phyloP scores from a whole-genome alignment of 768 basidiomycete species.

The Calvatia gigantea region DNA sequence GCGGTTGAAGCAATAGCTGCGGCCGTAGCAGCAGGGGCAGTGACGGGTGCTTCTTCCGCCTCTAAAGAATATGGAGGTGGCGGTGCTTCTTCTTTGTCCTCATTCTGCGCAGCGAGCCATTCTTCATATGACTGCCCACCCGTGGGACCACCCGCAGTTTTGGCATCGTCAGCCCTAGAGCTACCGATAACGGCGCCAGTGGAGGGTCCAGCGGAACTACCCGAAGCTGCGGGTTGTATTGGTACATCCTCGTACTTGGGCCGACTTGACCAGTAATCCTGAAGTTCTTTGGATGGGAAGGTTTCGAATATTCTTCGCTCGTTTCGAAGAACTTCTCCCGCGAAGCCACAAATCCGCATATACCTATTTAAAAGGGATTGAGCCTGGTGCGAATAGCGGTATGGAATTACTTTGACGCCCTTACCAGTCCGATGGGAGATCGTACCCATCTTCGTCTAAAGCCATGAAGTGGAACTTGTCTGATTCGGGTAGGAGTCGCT shows the following conservation, averaged over 20 bases:
- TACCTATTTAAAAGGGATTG: constrained; percentile 40
- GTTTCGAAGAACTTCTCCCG: constrained; percentile 61
- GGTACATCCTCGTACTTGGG: constrained; percentile 53
- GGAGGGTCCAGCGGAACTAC: constrained; percentile 18
- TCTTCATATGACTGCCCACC: constrained; percentile 38
- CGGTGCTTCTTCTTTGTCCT: constrained; percentile 47
- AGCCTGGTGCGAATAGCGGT: constrained; percentile 4
- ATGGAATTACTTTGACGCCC: constrained; percentile 20
- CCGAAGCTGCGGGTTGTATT: constrained; percentile 24
- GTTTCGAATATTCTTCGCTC: constrained; percentile 61
- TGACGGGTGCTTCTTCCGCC: constrained; percentile 27
- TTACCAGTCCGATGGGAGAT: constrained; percentile 78
- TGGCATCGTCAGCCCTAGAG: constrained; percentile 11
- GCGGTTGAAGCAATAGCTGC: constrained; percentile 4
- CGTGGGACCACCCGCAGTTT: background rate
- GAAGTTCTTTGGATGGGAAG: constrained; percentile 67
- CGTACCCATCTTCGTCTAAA: constrained; percentile 74
- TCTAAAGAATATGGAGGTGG: constrained; percentile 71
- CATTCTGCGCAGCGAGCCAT: constrained; percentile 45
- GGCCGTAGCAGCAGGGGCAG: constrained; percentile 6
- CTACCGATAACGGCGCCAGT: constrained; percentile 15
- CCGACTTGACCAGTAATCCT: constrained; percentile 69
- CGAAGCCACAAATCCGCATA: constrained; percentile 75
- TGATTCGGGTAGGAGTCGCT: constrained; percentile 57
- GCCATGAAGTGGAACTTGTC: constrained; percentile 61